These are phyloP conservation scores for Primulina huaijiensis DNA, from an alignment of 257 asterid species.

Conservation along the genomic window DNA sequence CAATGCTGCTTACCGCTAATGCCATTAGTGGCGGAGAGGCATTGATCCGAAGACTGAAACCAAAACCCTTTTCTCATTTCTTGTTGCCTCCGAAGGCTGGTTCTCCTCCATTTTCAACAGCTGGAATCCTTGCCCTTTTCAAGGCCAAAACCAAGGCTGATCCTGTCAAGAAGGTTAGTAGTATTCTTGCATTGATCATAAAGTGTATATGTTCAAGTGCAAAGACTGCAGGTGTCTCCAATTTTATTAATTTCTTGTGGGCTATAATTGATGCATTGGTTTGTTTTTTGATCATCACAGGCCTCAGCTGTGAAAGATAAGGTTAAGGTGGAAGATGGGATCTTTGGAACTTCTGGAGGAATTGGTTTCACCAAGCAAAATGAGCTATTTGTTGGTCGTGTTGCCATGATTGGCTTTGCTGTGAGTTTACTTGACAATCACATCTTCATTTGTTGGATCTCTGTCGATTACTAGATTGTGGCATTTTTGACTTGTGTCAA, in stretches of 20 bases:
- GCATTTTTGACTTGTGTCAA: too few species aligned
- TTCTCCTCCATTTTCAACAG: slow-evolving; percentile 24
- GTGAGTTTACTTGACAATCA: slow-evolving; percentile 35
- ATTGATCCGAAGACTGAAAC: slow-evolving; percentile 47
- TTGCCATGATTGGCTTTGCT: slow-evolving; percentile 94
- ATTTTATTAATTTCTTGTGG: too few species aligned
- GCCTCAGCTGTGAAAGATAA: slow-evolving; percentile 44
- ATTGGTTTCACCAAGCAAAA: slow-evolving; percentile 85
- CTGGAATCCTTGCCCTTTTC: slow-evolving; percentile 56
- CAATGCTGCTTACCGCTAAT: slow-evolving; percentile 68
- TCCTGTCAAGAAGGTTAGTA: slow-evolving; percentile 60
- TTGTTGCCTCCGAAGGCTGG: slow-evolving; percentile 38
- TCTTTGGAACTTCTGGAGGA: slow-evolving; percentile 91
- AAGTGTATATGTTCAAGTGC: neutral
- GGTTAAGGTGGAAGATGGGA: slow-evolving; percentile 76
- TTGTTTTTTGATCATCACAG: slow-evolving; percentile 13
- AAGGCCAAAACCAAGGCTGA: slow-evolving; percentile 69
- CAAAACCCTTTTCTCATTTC: slow-evolving; percentile 46
- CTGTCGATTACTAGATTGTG: too few species aligned
- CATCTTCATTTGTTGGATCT: neutral
- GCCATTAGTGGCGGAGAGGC: slow-evolving; percentile 33
- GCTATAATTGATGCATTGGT: neutral
- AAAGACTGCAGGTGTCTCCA: too few species aligned
- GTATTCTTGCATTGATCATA: neutral
- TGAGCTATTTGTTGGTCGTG: slow-evolving; percentile 93